Evolutionary conservation across 176 grass and related monocot species (phyloP).

Genomic region (Oryza meridionalis): DNA sequence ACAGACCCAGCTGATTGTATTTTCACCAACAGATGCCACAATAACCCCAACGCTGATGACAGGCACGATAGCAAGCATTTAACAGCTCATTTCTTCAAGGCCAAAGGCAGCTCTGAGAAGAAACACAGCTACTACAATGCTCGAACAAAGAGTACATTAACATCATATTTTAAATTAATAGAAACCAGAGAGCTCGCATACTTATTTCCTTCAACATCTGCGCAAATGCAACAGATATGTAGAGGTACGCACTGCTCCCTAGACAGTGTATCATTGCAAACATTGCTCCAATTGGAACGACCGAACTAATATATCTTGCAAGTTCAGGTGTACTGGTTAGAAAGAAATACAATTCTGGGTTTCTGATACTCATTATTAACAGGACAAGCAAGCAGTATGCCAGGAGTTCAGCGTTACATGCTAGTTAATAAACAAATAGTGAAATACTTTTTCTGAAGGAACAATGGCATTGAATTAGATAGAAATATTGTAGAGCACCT

Average conservation of each 20-base stretch:
- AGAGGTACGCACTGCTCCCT: constrained; percentile 96
- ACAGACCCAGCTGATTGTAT: constrained; percentile 86
- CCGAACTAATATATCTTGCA: constrained; percentile 93
- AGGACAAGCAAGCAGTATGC: constrained; percentile 3
- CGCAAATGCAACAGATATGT: constrained; percentile 99
- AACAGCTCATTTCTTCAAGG: constrained; percentile 85
- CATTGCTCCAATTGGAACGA: constrained; percentile 96
- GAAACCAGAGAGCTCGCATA: constrained; percentile 45
- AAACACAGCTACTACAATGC: constrained; percentile 88
- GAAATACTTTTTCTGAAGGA: not conserved
- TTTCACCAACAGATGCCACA: constrained; percentile 94
- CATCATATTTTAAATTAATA: constrained; percentile 18
- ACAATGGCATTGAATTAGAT: not conserved
- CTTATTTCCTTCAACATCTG: constrained; percentile 98
- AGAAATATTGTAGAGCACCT: not conserved
- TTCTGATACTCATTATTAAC: constrained; percentile 12
- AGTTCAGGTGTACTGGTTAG: constrained; percentile 31
- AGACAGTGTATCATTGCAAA: constrained; percentile 98
- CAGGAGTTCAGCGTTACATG: not conserved
- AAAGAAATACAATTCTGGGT: not conserved
- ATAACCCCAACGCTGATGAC: constrained; percentile 86
- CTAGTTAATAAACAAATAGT: not conserved
- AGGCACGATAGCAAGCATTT: constrained; percentile 96
- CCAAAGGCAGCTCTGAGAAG: constrained; percentile 82
- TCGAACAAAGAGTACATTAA: constrained; percentile 32